A percentile compares a stretch with the other conserved stretches of the same genome.
Conservation (phyloP, 331 rosid species). For the Prunus yedoensis region DNA sequence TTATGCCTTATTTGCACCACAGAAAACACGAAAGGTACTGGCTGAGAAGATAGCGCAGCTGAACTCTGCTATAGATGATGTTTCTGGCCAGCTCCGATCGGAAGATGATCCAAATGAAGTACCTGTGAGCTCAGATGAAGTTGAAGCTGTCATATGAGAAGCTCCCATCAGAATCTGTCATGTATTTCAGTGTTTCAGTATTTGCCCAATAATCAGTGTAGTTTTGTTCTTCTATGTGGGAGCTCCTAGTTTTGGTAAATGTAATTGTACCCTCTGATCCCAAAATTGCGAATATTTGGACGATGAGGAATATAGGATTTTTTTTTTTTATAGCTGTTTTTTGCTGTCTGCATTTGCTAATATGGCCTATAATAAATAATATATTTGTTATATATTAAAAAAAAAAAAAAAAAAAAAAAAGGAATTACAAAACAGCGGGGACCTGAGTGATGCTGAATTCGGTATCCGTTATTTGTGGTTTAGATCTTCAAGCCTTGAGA, state of each 20-base stretch:
- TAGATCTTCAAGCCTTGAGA: background rate
- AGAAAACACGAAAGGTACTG: constrained; percentile 86
- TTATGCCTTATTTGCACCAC: constrained; percentile 17
- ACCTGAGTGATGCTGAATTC: background rate
- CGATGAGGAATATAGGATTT: constrained; percentile 6
- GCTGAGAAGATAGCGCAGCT: constrained; percentile 83
- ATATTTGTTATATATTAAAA: background rate
- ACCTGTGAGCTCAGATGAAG: constrained; percentile 65
- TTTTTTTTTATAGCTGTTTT: constrained; percentile 18
- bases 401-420: background rate
- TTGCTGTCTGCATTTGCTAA: background rate
- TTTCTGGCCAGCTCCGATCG: constrained; percentile 74
- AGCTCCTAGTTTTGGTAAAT: constrained; percentile 15
- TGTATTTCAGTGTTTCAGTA: constrained; percentile 24
- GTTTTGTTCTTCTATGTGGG: constrained; percentile 8
- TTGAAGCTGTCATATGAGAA: constrained; percentile 66
- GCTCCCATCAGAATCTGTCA: constrained; percentile 10
- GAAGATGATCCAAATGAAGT: constrained; percentile 64
- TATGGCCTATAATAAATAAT: no score
- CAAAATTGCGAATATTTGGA: constrained; percentile 28
- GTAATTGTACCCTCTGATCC: constrained; percentile 2
- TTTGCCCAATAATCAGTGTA: constrained; percentile 33
- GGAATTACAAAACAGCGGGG: background rate
- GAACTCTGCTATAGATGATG: constrained; percentile 88
- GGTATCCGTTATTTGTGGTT: background rate